Conservation (phyloP, 306 rosid species). For the Trifolium dubium region DNA sequence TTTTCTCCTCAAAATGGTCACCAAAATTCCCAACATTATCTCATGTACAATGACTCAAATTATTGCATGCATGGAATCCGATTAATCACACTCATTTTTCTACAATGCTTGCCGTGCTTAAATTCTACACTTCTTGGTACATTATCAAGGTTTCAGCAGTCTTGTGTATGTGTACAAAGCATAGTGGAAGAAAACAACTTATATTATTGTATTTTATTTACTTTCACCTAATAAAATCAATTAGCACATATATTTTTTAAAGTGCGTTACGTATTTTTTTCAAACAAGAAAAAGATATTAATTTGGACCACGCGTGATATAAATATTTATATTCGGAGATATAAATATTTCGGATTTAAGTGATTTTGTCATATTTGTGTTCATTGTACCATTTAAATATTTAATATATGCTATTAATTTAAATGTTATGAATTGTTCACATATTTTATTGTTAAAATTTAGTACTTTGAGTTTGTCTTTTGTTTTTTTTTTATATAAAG, state of each 20-base stretch:
- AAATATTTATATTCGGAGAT: no score
- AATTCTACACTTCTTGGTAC: conserved; percentile 25
- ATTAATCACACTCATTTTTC: conserved; percentile 14
- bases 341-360: no score
- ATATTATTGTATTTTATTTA: background rate
- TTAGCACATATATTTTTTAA: background rate
- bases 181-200: background rate
- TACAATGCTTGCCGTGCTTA: conserved; percentile 33
- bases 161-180: background rate
- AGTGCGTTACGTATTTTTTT: no score
- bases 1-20: background rate
- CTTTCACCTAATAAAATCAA: background rate
- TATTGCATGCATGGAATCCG: background rate
- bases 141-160: background rate
- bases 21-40: background rate
- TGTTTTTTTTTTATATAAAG: no score
- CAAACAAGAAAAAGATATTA: no score
- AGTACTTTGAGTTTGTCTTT: no score
- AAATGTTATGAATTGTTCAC: no score
- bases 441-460: no score
- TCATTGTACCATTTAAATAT: no score
- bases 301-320: no score
- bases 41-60: background rate
- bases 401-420: no score
- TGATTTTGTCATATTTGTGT: no score